Evolutionary conservation across 768 basidiomycete species (phyloP), one percentile per base, ranked within the genome.

Genomic region (Lactifluus subvellereus): DNA sequence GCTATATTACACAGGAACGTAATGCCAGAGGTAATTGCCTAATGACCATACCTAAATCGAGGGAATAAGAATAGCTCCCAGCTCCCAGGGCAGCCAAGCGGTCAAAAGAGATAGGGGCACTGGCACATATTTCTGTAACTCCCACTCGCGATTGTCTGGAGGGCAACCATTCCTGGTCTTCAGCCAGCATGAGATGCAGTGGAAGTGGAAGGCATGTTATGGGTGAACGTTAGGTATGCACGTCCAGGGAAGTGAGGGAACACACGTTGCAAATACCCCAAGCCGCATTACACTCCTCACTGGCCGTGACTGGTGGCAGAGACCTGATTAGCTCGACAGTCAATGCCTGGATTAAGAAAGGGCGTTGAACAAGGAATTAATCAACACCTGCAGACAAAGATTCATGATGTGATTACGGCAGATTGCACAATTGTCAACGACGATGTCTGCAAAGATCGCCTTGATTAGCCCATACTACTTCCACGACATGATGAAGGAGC

Each of bases 351-450:
- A 27, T 27, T 27, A 40, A 42, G 49, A 6, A 43, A n/a, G 60
- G 57, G 45, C 27, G 53, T 33, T 18, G 22, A 53, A n/a, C n/a
- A 32, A 54, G 40, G 9, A 37, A 54, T 45, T 16, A 45, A 47
- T 49, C 22, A 47, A 4, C 1, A 4, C 2, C 45, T 9, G 77
- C 90, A 70, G 70, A 98, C 97, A 99, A 50, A 98, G 88, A 75
- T 99, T 97, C 97, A 99, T 99, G 78, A 99, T 98, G 73, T 99
- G 96, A 74, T 98, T 98, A 75, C 94, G 86, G 82, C 97, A 99
- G 78, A 99, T 99, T 55, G 97, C 97, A 71, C 97, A 98, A 77
- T 98, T 99, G 77, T 98, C 96, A 61, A 98, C 96, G 64, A 97
- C 94, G 71, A 98, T 98, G 73, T 98, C 95, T 96, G 63, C 59